phyloP scores from a whole-genome alignment of 2,329 filamentous ascomycete species.

The Microthyrium microscopicum region DNA sequence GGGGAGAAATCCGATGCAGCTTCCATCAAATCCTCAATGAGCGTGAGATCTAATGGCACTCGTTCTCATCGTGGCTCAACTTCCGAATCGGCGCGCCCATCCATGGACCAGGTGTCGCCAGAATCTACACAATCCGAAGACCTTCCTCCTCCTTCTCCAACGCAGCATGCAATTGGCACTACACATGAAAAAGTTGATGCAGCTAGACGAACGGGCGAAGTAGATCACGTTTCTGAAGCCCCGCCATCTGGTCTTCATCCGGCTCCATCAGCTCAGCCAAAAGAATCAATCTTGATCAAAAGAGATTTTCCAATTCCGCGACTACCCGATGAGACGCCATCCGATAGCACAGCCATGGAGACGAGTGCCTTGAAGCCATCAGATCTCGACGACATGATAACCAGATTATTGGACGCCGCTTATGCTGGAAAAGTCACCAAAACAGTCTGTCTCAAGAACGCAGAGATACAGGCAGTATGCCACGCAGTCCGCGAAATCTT shows the following conservation, averaged over 20 bases:
- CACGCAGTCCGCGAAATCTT: conserved; percentile 77
- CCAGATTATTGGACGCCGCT: conserved; percentile 78
- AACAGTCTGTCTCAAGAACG: conserved; percentile 91
- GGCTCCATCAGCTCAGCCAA: conserved; percentile 45
- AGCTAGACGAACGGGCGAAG: conserved; percentile 74
- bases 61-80: conserved; percentile 20
- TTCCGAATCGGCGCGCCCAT: conserved; percentile 10
- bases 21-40: conserved; percentile 57
- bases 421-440: conserved; percentile 97
- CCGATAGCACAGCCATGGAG: conserved; percentile 45
- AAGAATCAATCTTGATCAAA: conserved; percentile 79
- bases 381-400: conserved; percentile 95
- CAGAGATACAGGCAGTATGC: conserved; percentile 90
- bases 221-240: conserved; percentile 84
- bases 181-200: conserved; percentile 64
- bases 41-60: conserved; percentile 25
- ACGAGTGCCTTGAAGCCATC: conserved; percentile 85
- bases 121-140: conserved; percentile 16
- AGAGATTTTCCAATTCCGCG: conserved; percentile 55
- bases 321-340: conserved; percentile 30
- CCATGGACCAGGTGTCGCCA: conserved; percentile 25
- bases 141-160: conserved; percentile 61
- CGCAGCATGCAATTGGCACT: conserved; percentile 54
- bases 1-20: conserved; percentile 54
- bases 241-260: conserved; percentile 51